Evolutionary conservation across 2,329 filamentous ascomycete genomes (phyloP).

Genomic region (Myriosclerotinia duriaeana): DNA sequence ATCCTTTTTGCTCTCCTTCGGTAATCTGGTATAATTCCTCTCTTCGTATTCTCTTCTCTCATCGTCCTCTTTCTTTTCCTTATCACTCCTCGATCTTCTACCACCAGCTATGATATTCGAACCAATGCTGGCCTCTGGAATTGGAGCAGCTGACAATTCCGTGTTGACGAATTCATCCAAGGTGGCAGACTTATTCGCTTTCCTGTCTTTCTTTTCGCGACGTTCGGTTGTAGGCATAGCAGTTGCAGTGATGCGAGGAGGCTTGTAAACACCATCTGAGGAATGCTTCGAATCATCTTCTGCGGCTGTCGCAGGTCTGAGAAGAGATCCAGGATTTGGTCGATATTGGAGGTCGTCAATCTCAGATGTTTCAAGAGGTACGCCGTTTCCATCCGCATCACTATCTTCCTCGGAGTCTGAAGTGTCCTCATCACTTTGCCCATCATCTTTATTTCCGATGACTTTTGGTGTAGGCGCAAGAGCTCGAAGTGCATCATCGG

Average conservation of each 20-base stretch:
- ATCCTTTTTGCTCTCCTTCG: conserved; percentile 86
- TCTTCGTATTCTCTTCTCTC: conserved; percentile 89
- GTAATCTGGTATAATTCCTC: conserved; percentile 83
- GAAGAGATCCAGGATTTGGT: conserved; percentile 55
- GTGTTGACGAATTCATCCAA: conserved; percentile 89
- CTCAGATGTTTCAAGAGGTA: conserved; percentile 33
- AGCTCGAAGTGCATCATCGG: conserved; percentile 55
- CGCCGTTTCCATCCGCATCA: conserved; percentile 34
- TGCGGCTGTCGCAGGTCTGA: conserved; percentile 34
- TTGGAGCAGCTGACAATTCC: conserved; percentile 78
- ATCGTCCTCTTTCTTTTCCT: conserved; percentile 72
- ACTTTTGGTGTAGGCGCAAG: conserved; percentile 19
- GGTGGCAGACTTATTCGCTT: conserved; percentile 72
- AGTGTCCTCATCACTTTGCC: conserved; percentile 30
- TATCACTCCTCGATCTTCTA: conserved; percentile 72
- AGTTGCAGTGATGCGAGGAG: conserved; percentile 83
- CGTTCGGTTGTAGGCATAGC: conserved; percentile 66
- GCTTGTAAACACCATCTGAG: conserved; percentile 75
- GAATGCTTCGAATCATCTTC: conserved; percentile 42
- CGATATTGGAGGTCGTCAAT: conserved; percentile 62
- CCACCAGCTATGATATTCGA: conserved; percentile 82
- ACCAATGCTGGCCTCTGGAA: conserved; percentile 86
- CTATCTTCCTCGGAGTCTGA: conserved; percentile 43
- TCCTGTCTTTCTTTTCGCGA: conserved; percentile 57
- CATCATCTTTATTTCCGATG: conserved; percentile 15